These are phyloP conservation scores for Gypsophila paniculata DNA, from an alignment of 179 eudicot genomes.

Conservation along the genomic window DNA sequence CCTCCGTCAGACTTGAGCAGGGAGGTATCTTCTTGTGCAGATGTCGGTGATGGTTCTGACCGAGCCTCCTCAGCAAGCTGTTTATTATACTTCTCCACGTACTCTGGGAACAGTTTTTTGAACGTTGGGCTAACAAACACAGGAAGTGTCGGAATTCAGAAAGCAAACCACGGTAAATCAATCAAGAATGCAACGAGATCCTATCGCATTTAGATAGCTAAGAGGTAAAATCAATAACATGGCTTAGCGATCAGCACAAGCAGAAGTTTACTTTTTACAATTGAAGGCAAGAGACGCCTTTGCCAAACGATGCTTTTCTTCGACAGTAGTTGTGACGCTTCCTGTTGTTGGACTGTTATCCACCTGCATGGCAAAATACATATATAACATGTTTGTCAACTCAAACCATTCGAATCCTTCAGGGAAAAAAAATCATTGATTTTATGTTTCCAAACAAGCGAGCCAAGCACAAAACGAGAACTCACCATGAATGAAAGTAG, in stretches of 20 bases:
- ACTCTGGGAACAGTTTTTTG: slow-evolving; percentile 87
- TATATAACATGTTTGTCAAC: background rate
- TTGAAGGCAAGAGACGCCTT: slow-evolving; percentile 86
- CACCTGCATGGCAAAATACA: slow-evolving; percentile 37
- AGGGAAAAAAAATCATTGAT: background rate
- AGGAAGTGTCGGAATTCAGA: slow-evolving; percentile 7
- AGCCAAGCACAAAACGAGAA: background rate
- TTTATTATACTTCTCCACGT: slow-evolving; percentile 72
- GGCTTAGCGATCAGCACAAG: background rate
- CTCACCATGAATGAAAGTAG: slow-evolving; percentile 98
- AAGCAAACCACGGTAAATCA: background rate
- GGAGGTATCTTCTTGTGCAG: slow-evolving; percentile 30
- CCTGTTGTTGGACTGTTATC: slow-evolving; percentile 94
- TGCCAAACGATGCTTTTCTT: slow-evolving; percentile 78
- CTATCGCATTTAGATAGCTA: background rate
- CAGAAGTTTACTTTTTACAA: slow-evolving; percentile 65
- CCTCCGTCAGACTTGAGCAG: slow-evolving; percentile 27
- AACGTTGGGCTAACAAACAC: slow-evolving; percentile 49
- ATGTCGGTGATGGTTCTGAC: slow-evolving; percentile 29
- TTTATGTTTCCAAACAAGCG: background rate
- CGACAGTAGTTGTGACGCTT: slow-evolving; percentile 72
- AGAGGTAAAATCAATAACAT: slow-evolving; percentile 10
- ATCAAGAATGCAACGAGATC: background rate
- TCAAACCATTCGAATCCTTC: background rate
- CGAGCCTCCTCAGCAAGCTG: slow-evolving; percentile 49